Evolutionary conservation across 2,329 filamentous ascomycete genomes (phyloP), one percentile per base, ranked within the genome.

Genomic region (Colletotrichum sp.): DNA sequence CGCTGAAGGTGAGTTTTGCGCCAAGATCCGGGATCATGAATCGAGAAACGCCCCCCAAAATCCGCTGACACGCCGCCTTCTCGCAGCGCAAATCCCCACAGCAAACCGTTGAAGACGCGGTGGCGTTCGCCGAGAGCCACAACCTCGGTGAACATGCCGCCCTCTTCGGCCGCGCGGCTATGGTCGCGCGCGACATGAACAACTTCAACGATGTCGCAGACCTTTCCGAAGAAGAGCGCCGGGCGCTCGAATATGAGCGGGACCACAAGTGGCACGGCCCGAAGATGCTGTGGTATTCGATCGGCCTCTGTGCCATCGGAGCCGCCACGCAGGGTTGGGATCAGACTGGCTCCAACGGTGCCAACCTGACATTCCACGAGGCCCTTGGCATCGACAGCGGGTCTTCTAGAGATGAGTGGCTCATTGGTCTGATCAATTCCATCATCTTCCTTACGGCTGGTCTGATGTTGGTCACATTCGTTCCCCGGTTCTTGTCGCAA

Each of bases 271-370:
- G 91, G 88, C 86, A 86, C 76, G 89, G 89, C 4, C 87, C 90
- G 0, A 84, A 80, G 77, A 85, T 83, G 81, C 80, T 85, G 12
- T 83, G 83, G 79, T 83, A 83, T 70, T 81, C 90, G 1, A 91
- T 93, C 74, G 82, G 85, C 3, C 85, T 90, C 28, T 91, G 90
- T 77, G 90, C 90, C 24, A 84, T 92, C 65, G 90, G 59, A 14
- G 59, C 90, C 14, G 90, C 90, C 6, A 89, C 90, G 0, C 87
- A 89, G 68, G 92, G 92, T 28, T 93, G 92, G 92, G 92, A 93
- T 78, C 90, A 93, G 82, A 93, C 91, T 24, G 92, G 91, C 32
- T 87, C 87, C 71, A 93, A 93, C 78, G 91, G 91, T 34, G 92
- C 92, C 71, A 93, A 92, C 78, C 84, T 93, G 78, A 89, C 89